Base-by-base conservation (phyloP, 345 rosid genomes). In the Pelargonium nanum region DNA sequence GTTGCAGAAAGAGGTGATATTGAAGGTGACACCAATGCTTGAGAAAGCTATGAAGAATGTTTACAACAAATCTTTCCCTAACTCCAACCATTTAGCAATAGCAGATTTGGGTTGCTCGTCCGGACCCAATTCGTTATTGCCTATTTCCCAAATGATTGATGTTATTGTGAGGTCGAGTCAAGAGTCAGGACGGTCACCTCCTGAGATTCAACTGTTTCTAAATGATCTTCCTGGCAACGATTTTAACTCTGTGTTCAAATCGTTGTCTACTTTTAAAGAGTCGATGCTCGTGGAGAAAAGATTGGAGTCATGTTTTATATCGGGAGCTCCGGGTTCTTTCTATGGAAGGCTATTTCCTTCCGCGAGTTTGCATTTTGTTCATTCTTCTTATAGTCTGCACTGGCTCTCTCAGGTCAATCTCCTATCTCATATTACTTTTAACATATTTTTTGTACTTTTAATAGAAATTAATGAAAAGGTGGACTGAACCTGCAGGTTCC, bases 221-320 rank as follows among this genome's bases (percentile, higher is more conserved):
- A 65, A 65, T 6, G 57, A 57, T 55, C 68, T 65, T 51, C 55
- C 24, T 0, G 7, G 56, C 8, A 65, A 57, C 0, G 68, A 65
- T 17, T 65, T 57, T 61, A 65, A 65, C 24, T 45, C 21, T 24
- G 16, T 65, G 5, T 57, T 65, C 62, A 56, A 26, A 2, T 56
- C 25, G 6, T 22, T 57, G 25, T 57, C 48, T 0, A 19, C 1
- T 28, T 21, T 50, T 21, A 15, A 23, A 0, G 24, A 50, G 34
- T 1, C 24, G 55, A 10, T 40, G 32, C 44, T 19, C 32, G 48
- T 23, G 21, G 26, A 54, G 26, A 54, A 64, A 20, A n/a, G 21
- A 16, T 17, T 21, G 17, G 23, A 0, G 20, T 45, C 26, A 6
- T 45, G 62, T 26, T 57, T 34, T 6, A 16, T 57, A 19, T 26